A percentile compares a stretch with the other conserved stretches of the same genome.
phyloP scores from a whole-genome alignment of 1,284 basidiomycete species.

The Megacollybia platyphylla region DNA sequence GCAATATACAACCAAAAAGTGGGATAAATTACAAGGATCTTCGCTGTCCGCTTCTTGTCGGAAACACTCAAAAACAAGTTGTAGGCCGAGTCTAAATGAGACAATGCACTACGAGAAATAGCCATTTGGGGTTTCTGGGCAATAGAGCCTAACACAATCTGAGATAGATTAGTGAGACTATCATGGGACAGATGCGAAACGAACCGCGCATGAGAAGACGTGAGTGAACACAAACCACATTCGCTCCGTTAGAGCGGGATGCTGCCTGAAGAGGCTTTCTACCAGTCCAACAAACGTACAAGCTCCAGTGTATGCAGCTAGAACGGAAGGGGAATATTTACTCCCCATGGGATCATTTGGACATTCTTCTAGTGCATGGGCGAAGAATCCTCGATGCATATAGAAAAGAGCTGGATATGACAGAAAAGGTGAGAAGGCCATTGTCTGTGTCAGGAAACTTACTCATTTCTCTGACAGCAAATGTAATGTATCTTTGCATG shows the following conservation, averaged over 20 bases:
- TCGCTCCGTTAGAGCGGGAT: constrained; percentile 47
- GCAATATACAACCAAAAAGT: not conserved
- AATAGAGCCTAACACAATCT: constrained; percentile 62
- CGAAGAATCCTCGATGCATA: constrained; percentile 64
- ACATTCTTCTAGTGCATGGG: constrained; percentile 49
- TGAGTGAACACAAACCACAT: constrained; percentile 67
- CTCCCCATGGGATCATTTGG: constrained; percentile 53
- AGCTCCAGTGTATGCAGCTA: constrained; percentile 53
- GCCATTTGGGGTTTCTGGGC: constrained; percentile 50
- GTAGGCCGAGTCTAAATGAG: constrained; percentile 48
- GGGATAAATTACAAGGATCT: constrained; percentile 38
- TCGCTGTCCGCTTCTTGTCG: constrained; percentile 36
- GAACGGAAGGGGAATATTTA: constrained; percentile 55
- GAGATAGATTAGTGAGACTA: constrained; percentile 2
- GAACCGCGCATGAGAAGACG: constrained; percentile 50
- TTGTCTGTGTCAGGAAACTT: constrained; percentile 10
- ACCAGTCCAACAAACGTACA: constrained; percentile 55
- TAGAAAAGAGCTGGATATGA: constrained; percentile 42
- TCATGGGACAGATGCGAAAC: constrained; percentile 21
- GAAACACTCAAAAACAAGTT: constrained; percentile 42
- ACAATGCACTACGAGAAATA: constrained; percentile 46
- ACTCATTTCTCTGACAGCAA: constrained; percentile 57
- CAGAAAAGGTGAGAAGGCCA: constrained; percentile 1
- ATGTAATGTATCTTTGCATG: constrained; percentile 51
- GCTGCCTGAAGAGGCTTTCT: constrained; percentile 49